phyloP scores from a whole-genome alignment of 169 alveolate genomes.

The Eimeria brunetti region DNA sequence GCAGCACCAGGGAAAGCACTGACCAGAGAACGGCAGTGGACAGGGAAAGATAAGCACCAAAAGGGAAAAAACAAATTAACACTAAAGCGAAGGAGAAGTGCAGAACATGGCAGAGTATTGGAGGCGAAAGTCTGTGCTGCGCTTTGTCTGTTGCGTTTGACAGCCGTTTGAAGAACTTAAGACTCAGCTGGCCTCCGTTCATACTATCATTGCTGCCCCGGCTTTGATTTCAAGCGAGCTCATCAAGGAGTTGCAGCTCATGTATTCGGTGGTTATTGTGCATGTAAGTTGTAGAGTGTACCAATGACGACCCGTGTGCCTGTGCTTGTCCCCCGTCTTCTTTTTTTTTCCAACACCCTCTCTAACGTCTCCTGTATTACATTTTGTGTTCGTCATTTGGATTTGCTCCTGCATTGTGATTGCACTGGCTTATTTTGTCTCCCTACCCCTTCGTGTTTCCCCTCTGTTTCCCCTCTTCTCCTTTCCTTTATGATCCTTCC shows the following conservation, averaged over 20 bases:
- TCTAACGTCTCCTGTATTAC: background rate
- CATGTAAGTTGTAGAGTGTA: slow-evolving; percentile 29
- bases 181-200: slow-evolving; percentile 23
- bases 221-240: slow-evolving; percentile 57
- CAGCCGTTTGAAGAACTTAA: slow-evolving; percentile 66
- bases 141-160: background rate
- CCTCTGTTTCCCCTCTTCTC: background rate
- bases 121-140: background rate
- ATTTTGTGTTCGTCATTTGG: background rate
- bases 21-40: too few species aligned
- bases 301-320: too few species aligned
- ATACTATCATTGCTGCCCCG: slow-evolving; percentile 61
- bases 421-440: background rate
- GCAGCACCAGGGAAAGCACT: background rate
- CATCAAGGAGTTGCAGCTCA: slow-evolving; percentile 49
- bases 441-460: background rate
- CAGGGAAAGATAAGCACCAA: too few species aligned
- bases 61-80: too few species aligned
- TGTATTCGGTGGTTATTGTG: slow-evolving; percentile 47
- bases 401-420: background rate
- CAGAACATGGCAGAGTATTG: background rate
- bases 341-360: background rate
- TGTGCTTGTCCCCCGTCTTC: background rate
- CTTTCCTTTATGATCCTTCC: background rate
- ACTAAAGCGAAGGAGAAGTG: too few species aligned